A percentile compares a stretch with the other conserved stretches of the same genome.
Evolutionary conservation across 163 green algal species (phyloP).

Genomic region (Picocystis sp.): DNA sequence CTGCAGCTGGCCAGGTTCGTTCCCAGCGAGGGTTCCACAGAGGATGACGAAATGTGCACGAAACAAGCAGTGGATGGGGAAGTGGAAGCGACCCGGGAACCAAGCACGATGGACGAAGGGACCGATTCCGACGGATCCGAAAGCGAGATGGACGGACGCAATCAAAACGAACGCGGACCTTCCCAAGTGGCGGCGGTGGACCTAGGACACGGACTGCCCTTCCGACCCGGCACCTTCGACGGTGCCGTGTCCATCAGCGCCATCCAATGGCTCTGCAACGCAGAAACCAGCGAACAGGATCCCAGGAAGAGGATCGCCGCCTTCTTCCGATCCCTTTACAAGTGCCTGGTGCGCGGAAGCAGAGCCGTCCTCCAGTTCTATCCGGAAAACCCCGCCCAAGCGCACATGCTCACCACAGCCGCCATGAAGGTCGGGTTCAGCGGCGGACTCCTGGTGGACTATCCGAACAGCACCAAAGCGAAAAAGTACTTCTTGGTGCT

Average conservation of each 20-base stretch:
- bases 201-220: constrained; percentile 75
- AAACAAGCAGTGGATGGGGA: too few species aligned
- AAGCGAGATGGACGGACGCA: too few species aligned
- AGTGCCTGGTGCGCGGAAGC: constrained; percentile 51
- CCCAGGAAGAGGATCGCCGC: constrained; percentile 15
- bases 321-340: constrained; percentile 91
- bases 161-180: too few species aligned
- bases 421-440: constrained; percentile 82
- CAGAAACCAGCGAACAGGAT: constrained; percentile 44
- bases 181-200: constrained; percentile 24
- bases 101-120: too few species aligned
- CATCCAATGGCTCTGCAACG: constrained; percentile 98
- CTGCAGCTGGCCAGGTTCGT: constrained; percentile 57
- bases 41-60: constrained; percentile 53
- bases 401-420: constrained; percentile 65
- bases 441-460: constrained; percentile 85
- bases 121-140: too few species aligned
- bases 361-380: constrained; percentile 85
- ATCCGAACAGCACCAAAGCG: constrained; percentile 65
- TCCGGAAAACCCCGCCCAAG: constrained; percentile 65
- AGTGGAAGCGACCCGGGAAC: too few species aligned
- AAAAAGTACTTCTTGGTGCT: constrained; percentile 97
- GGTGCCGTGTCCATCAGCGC: constrained; percentile 84
- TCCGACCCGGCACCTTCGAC: constrained; percentile 67
- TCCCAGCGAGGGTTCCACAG: constrained; percentile 37